Conservation (phyloP, 1,284 basidiomycete species). For the Hymenochaete sp. region DNA sequence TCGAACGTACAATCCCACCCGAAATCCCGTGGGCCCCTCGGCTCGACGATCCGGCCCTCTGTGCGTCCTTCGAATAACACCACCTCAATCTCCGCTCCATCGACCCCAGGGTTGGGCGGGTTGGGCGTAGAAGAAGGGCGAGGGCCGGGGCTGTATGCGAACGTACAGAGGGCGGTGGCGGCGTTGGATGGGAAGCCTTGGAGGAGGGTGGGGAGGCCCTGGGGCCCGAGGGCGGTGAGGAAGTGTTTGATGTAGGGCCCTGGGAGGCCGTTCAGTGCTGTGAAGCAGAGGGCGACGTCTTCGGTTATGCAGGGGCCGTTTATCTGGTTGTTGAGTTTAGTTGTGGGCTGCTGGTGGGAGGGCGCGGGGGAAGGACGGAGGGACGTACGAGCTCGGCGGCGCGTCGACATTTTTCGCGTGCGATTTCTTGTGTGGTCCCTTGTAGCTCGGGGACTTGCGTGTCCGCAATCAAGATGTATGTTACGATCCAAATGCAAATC, state of each 20-base stretch:
- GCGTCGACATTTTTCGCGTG: conserved; percentile 76
- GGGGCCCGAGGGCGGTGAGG: conserved; percentile 70
- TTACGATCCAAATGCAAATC: not conserved
- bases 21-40: conserved; percentile 70
- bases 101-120: no score
- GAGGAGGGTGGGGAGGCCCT: conserved; percentile 81
- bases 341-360: conserved; percentile 5
- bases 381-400: conserved; percentile 70
- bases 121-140: no score
- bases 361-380: not conserved
- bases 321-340: conserved; percentile 36
- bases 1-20: conserved; percentile 94
- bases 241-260: conserved; percentile 98
- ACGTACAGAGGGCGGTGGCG: conserved; percentile 91
- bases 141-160: conserved; percentile 86
- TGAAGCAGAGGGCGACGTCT: conserved; percentile 91
- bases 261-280: conserved; percentile 83
- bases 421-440: conserved; percentile 87
- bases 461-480: not conserved
- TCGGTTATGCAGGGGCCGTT: conserved; percentile 90
- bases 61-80: conserved; percentile 91
- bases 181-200: conserved; percentile 74
- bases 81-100: conserved; percentile 64
- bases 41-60: conserved; percentile 79
- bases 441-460: conserved; percentile 84